Conservation (phyloP, 352 stramenopile species). For the Pythium monospermum region DNA sequence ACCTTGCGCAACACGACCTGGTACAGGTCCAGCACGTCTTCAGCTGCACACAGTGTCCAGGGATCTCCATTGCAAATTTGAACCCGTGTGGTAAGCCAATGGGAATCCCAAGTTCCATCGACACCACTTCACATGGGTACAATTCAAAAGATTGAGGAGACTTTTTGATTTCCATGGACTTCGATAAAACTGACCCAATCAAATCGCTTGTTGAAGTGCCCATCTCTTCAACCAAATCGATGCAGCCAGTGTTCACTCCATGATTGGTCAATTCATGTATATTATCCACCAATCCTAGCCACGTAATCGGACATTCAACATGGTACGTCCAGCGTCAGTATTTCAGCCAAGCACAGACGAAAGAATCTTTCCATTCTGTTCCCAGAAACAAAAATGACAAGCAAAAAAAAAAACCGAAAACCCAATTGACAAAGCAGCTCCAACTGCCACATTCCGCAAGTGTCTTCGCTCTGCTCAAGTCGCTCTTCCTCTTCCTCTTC, state of each 20-base stretch:
- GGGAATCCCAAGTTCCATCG: background rate
- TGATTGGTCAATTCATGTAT: constrained; percentile 6
- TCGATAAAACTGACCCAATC: too few species aligned
- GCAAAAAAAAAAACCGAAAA: too few species aligned
- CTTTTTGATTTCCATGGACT: too few species aligned
- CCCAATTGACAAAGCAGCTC: constrained; percentile 1
- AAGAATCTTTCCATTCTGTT: too few species aligned
- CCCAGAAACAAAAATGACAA: too few species aligned
- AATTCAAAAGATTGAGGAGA: background rate
- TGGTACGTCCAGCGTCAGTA: background rate
- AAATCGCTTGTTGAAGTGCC: background rate
- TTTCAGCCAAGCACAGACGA: too few species aligned
- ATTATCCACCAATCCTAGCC: constrained; percentile 1
- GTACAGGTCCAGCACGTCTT: too few species aligned
- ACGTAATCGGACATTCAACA: background rate
- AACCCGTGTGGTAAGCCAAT: background rate
- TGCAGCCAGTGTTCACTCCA: background rate
- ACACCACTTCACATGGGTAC: background rate
- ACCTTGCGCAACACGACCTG: too few species aligned
- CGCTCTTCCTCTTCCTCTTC: constrained; percentile 3
- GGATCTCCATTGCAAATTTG: too few species aligned
- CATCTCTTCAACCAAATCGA: constrained; percentile 14
- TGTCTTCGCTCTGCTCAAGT: background rate
- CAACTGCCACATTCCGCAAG: constrained; percentile 5
- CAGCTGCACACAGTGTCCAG: too few species aligned